A percentile compares a stretch with the other conserved stretches of the same genome.
These are phyloP conservation scores for Calonectria henricotiae DNA, from an alignment of 2,329 filamentous ascomycete species.

Conservation along the genomic window DNA sequence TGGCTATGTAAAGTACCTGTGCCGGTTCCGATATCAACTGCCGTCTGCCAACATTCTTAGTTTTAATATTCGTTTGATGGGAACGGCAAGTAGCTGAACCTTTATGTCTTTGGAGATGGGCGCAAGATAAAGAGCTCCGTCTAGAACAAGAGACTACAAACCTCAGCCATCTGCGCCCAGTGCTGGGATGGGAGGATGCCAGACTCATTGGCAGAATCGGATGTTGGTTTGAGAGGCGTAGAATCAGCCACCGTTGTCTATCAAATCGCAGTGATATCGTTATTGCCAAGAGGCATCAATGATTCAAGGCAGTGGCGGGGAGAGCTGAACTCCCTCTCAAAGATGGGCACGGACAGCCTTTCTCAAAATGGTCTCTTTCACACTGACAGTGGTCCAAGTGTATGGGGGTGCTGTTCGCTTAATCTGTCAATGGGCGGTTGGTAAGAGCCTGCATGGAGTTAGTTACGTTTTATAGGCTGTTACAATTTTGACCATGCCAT, in stretches of 20 bases:
- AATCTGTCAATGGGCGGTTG: background rate
- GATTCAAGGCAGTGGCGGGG: background rate
- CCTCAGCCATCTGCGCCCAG: constrained; percentile 42
- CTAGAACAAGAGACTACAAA: constrained; percentile 36
- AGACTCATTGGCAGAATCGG: background rate
- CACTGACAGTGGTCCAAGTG: background rate
- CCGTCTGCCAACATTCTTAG: constrained; percentile 14
- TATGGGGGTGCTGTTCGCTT: constrained; percentile 4
- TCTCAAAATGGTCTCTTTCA: background rate
- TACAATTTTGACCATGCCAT: background rate
- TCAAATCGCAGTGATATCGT: background rate
- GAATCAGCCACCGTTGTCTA: background rate
- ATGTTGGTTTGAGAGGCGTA: background rate
- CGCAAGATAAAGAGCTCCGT: constrained; percentile 33
- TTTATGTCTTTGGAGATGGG: constrained; percentile 36
- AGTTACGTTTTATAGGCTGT: background rate
- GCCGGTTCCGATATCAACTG: constrained; percentile 41
- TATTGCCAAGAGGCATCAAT: background rate
- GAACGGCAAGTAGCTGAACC: background rate
- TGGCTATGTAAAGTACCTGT: constrained; percentile 28
- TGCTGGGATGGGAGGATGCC: constrained; percentile 39
- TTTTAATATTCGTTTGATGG: background rate
- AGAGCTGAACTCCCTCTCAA: background rate
- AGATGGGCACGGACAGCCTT: background rate
- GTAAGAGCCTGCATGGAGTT: background rate